Evolutionary conservation across 202 grass and related monocot species (phyloP), one percentile per base, ranked within the genome.

Genomic region (Miscanthus sacchariflorus): DNA sequence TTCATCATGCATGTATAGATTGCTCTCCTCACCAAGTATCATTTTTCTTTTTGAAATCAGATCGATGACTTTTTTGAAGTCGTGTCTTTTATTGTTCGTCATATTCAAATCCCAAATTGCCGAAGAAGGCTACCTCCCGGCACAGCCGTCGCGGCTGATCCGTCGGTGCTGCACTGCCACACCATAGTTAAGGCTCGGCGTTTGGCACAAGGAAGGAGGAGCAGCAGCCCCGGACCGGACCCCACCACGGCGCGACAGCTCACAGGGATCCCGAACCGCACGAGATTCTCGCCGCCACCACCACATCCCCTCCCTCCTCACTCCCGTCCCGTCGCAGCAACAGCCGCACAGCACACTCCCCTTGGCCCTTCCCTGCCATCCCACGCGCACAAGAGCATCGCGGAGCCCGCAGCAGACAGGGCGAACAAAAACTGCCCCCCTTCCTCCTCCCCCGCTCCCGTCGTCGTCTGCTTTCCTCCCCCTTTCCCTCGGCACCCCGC

Each of bases 261-360:
- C 72, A 75, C 82, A 68, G 83, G 72, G 56, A 77, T 76, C 56
- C 72, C 44, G 73, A 68, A 9, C 73, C 83, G 83, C 83, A 85
- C 72, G 74, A 85, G 83, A 85, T 85, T 68, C 83, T 68, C 83
- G 61, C 83, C 39, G 7, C 39, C 83, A 46, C 79, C 64, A 49
- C 18, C 54, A 84, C 67, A 72, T 21, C 64, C 81, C 10, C 18
- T 0, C 15, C 48, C 8, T 1, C 50, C 25, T 17, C 12, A 9
- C 76, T 19, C 10, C 58, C n/a, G 12, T 49, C 69, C 36, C 49
- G 25, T 35, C 86, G 44, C 68, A 2, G 59, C 80, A n/a, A 83
- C 90, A 39, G 35, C n/a, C n/a, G 59, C 59, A 23, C 58, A 4
- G 81, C 80, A 83, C 70, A 74, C 81, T 21, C 54, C 19, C 52